Evolutionary conservation across 345 rosid genomes (phyloP).

Genomic region (Eucalyptus erythrocorys): DNA sequence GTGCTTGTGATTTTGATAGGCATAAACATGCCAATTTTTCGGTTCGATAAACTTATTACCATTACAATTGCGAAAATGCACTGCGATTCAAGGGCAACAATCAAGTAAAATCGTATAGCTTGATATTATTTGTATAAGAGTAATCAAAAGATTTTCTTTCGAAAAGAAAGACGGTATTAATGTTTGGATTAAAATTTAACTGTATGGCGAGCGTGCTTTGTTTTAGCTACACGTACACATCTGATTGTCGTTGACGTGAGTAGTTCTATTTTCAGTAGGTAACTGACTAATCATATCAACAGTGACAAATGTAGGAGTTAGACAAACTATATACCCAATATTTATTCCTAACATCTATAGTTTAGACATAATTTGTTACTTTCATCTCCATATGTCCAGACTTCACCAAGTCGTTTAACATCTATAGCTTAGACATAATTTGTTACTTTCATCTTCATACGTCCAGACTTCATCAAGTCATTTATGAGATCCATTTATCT

Average conservation of each 20-base stretch:
- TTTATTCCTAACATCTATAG: neutral
- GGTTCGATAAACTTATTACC: neutral
- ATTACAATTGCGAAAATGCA: neutral
- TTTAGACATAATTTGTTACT: neutral
- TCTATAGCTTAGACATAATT: neutral
- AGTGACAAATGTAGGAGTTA: neutral
- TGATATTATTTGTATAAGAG: fast-evolving
- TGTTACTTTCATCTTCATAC: neutral
- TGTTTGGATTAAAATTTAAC: neutral
- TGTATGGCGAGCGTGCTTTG: neutral
- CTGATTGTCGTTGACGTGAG: neutral
- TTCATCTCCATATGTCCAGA: neutral
- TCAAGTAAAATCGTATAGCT: neutral
- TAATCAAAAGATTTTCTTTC: neutral
- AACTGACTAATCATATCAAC: neutral
- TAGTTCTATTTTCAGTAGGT: neutral
- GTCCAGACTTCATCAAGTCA: neutral
- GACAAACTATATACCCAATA: fast-evolving
- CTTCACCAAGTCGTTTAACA: neutral
- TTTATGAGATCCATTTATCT: neutral
- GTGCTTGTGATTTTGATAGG: no score
- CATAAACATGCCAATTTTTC: neutral
- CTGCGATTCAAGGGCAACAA: neutral
- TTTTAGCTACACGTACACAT: neutral
- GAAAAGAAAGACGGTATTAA: neutral